Percentiles rank a stretch among this genome's conserved stretches.
Conservation (phyloP, 2,329 filamentous ascomycete genomes). For the Westerdykella ornata region DNA sequence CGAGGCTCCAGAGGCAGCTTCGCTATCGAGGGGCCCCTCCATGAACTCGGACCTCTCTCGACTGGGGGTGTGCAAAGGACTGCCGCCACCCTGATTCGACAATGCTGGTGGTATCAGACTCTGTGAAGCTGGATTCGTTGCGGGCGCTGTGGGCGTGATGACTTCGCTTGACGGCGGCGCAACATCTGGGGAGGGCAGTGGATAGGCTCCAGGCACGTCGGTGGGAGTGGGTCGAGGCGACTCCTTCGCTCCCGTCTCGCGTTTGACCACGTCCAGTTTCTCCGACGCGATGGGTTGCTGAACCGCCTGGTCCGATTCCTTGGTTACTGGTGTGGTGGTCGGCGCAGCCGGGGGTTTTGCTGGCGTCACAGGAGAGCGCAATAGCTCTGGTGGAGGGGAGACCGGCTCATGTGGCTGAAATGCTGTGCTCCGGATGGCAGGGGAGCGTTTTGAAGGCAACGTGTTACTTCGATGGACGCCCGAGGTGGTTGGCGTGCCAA, state of each 20-base stretch:
- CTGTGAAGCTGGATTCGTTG: slow-evolving; percentile 17
- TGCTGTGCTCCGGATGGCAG: slow-evolving; percentile 45
- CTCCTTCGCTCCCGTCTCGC: neutral
- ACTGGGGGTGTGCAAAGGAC: slow-evolving; percentile 23
- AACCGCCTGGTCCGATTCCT: slow-evolving; percentile 2
- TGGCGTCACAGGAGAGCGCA: too few relatives aligned
- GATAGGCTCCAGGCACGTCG: slow-evolving; percentile 55
- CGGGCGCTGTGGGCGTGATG: slow-evolving; percentile 31
- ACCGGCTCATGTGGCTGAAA: slow-evolving; percentile 36
- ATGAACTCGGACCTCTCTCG: slow-evolving; percentile 31
- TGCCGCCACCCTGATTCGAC: slow-evolving; percentile 13
- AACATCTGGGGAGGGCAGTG: slow-evolving; percentile 44
- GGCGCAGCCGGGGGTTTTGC: too few relatives aligned
- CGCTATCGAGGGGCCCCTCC: slow-evolving; percentile 27
- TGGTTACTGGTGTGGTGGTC: too few relatives aligned
- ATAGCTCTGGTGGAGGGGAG: slow-evolving; percentile 12
- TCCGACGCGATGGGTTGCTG: slow-evolving; percentile 1
- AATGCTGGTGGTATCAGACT: slow-evolving; percentile 16
- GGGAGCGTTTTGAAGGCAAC: slow-evolving; percentile 82
- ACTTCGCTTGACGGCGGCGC: slow-evolving; percentile 33
- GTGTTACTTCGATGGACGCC: slow-evolving; percentile 81
- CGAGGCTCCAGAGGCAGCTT: slow-evolving; percentile 15
- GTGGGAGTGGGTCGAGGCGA: slow-evolving; percentile 13
- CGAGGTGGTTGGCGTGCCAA: slow-evolving; percentile 38
- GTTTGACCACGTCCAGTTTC: slow-evolving; percentile 12